Conservation (phyloP, 225 moss, liverwort and hornwort genomes). For the Takakia lepidozioides region DNA sequence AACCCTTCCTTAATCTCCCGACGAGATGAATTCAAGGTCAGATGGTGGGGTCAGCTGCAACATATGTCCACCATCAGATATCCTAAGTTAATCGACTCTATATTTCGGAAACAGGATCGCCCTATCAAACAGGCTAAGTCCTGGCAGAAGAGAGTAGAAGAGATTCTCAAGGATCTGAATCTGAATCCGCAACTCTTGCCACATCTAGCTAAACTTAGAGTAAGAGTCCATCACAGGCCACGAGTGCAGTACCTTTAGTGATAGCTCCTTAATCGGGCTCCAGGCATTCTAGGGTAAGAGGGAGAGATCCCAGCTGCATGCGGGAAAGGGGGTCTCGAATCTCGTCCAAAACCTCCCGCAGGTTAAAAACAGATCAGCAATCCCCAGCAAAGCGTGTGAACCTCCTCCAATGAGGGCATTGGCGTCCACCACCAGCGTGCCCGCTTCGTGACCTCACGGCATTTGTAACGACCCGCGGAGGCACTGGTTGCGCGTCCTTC, state of each 20-base stretch:
- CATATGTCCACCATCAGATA: too few species aligned
- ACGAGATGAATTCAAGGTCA: too few species aligned
- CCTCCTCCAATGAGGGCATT: constrained; percentile 83
- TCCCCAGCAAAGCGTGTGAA: constrained; percentile 45
- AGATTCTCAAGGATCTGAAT: too few species aligned
- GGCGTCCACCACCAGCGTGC: constrained; percentile 80
- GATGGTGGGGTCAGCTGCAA: too few species aligned
- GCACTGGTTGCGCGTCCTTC: constrained; percentile 60
- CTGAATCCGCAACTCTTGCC: too few species aligned
- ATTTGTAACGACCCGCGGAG: constrained; percentile 30
- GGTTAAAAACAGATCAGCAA: constrained; percentile 75
- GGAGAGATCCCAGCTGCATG: constrained; percentile 72
- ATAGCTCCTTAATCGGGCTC: constrained; percentile 76
- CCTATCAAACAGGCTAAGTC: too few species aligned
- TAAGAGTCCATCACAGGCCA: too few species aligned
- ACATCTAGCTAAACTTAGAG: too few species aligned
- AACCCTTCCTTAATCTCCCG: too few species aligned
- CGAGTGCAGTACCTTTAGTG: constrained; percentile 28
- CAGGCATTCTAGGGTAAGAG: constrained; percentile 56
- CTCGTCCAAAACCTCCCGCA: constrained; percentile 78
- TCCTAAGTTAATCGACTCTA: too few species aligned
- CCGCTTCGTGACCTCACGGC: constrained; percentile 62
- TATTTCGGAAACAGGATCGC: too few species aligned
- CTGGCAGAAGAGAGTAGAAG: too few species aligned
- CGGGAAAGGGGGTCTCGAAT: constrained; percentile 83